Base-by-base conservation (phyloP, 441 rosid species). In the Gossypium lobatum region DNA sequence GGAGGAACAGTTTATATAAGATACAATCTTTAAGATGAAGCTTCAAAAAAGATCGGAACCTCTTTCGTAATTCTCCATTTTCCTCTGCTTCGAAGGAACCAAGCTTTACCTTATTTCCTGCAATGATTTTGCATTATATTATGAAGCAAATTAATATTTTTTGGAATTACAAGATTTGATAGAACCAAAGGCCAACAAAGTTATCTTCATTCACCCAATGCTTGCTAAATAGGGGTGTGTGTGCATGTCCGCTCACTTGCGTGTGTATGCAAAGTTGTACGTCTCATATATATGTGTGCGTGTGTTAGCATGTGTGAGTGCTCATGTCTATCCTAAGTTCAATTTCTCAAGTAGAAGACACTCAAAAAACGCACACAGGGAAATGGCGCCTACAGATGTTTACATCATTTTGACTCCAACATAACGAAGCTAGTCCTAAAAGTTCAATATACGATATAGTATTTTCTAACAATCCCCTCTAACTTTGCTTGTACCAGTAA, bases 61-160 rank as follows among this genome's bases (percentile, higher is more conserved):
- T 66, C 57, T 20, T 34, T 6, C 39, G 7, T 13, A 46, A 46
- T 23, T n/a, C 28, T 26, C 18, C 14, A 25, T 13, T 66, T 66
- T 14, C 8, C 4, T n/a, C 28, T 23, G 39, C 1, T 46, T 21
- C 16, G 18, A 60, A 26, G 64, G 39, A 25, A 25, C 64, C 16
- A 18, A 26, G 39, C 39, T 53, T 20, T 46, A 13, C 39, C 57
- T 46, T 66, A 46, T 66, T 66, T 66, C 57, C 57, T 66, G 71
- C 71, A 66, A 21, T 21, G 14, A 46, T 6, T 1, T 21, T 23
- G 39, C 9, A 10, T 68, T 50, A 46, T 34, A 42, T 11, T 4
- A 2, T 11, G 7, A 21, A 13, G 18, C 18, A 60, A 21, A 65
- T 18, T 45, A 4, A 31, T 13, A 6, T 4, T n/a, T 48, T 54